A percentile compares a stretch with the other conserved stretches of the same genome.
phyloP scores from a whole-genome alignment of 768 basidiomycete species.

The Rhodotorula babjevae region DNA sequence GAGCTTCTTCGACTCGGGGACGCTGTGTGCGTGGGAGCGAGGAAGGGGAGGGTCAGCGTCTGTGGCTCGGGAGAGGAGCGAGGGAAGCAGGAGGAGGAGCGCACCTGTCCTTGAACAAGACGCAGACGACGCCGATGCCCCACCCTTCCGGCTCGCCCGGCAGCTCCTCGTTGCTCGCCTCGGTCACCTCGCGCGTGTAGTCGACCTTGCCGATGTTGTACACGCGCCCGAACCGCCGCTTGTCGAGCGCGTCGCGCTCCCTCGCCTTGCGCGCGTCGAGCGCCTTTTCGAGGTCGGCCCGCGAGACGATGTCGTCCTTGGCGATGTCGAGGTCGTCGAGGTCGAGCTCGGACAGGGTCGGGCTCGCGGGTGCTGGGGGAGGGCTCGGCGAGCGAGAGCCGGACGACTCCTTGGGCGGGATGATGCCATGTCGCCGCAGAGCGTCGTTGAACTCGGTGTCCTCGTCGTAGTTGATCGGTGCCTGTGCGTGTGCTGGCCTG shows the following conservation, averaged over 20 bases:
- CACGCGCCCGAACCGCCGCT: constrained; percentile 72
- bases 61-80: not conserved
- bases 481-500: not conserved
- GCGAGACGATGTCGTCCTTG: constrained; percentile 37
- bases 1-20: constrained; percentile 73
- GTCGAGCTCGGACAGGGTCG: constrained; percentile 37
- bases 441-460: constrained; percentile 50
- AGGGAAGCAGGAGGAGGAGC: constrained; percentile 40
- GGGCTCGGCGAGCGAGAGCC: constrained; percentile 31
- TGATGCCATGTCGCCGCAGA: constrained; percentile 51
- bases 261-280: constrained; percentile 63
- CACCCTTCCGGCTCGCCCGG: constrained; percentile 53
- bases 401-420: constrained; percentile 45
- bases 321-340: constrained; percentile 40
- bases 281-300: constrained; percentile 58
- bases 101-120: constrained; percentile 91
- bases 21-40: constrained; percentile 50
- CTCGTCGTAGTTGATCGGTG: constrained; percentile 24
- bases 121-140: constrained; percentile 90
- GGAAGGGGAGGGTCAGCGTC: not conserved
- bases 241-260: constrained; percentile 57
- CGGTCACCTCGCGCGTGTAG: constrained; percentile 91
- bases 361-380: constrained; percentile 15
- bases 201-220: constrained; percentile 81
- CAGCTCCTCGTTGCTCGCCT: constrained; percentile 71